phyloP scores from a whole-genome alignment of 148 eudicot species.

The Fagopyrum esculentum region DNA sequence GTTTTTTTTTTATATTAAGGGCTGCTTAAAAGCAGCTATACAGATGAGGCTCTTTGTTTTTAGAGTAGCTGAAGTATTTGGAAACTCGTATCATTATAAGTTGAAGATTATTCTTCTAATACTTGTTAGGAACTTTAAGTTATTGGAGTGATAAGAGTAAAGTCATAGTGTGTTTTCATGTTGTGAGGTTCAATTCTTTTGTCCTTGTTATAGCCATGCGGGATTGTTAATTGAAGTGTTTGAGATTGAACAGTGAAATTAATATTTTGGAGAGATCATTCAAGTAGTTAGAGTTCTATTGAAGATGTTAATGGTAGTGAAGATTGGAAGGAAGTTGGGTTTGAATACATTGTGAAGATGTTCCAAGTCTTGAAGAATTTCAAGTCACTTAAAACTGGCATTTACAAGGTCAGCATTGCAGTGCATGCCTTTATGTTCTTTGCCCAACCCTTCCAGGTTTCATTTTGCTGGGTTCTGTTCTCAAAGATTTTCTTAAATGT shows the following conservation, averaged over 20 bases:
- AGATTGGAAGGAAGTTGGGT: slow-evolving; percentile 71
- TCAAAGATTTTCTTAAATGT: slow-evolving; percentile 8
- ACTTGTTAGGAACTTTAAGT: not conserved
- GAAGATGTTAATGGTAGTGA: slow-evolving; percentile 79
- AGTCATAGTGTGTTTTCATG: slow-evolving; percentile 2
- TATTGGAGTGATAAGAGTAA: not conserved
- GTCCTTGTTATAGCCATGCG: slow-evolving; percentile 22
- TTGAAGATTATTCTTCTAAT: not conserved
- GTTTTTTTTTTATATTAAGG: not conserved
- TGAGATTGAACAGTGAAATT: slow-evolving; percentile 81
- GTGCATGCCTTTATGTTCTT: slow-evolving; percentile 72
- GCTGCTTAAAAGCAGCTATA: not conserved
- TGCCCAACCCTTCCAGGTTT: slow-evolving; percentile 26
- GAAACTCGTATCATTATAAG: not conserved
- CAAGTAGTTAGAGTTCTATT: slow-evolving; percentile 88
- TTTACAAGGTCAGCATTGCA: slow-evolving; percentile 78
- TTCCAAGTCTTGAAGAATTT: slow-evolving; percentile 92
- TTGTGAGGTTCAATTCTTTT: slow-evolving; percentile 6
- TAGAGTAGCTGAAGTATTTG: not conserved
- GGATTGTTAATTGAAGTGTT: slow-evolving; percentile 36
- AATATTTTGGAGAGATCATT: slow-evolving; percentile 78
- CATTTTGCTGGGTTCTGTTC: slow-evolving; percentile 17
- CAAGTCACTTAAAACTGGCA: slow-evolving; percentile 79
- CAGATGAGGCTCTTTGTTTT: not conserved
- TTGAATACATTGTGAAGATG: slow-evolving; percentile 77